Conservation (phyloP, 1,284 basidiomycete genomes). For the Microbotryomycetes sp. region DNA sequence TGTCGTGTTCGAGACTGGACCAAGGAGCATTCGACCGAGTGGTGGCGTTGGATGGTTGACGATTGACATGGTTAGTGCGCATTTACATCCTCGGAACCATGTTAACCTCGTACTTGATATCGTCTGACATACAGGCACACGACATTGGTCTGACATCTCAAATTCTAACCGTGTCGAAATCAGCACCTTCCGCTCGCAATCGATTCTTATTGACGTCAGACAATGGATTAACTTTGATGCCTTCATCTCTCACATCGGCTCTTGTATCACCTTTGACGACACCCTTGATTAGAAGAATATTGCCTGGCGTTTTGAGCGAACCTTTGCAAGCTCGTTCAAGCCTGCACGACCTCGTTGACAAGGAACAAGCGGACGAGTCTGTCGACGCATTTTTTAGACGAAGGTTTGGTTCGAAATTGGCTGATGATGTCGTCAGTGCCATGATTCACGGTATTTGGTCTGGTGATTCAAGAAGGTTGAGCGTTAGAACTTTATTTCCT, state of each 20-base stretch:
- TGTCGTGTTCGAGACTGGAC: slow-evolving; percentile 70
- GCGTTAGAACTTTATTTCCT: slow-evolving; percentile 70
- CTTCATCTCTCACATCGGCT: slow-evolving; percentile 48
- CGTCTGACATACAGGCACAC: slow-evolving; percentile 55
- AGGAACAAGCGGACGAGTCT: slow-evolving; percentile 60
- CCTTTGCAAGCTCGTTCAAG: slow-evolving; percentile 49
- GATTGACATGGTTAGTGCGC: slow-evolving; percentile 65
- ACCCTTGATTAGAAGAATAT: slow-evolving; percentile 51
- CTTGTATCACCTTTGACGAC: slow-evolving; percentile 41
- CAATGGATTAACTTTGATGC: slow-evolving; percentile 51
- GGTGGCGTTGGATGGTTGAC: slow-evolving; percentile 50
- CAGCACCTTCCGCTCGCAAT: slow-evolving; percentile 62
- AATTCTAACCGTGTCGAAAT: slow-evolving; percentile 58
- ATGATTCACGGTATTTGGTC: slow-evolving; percentile 92
- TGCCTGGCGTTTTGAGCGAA: slow-evolving; percentile 57
- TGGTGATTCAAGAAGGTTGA: slow-evolving; percentile 67
- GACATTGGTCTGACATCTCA: slow-evolving; percentile 57
- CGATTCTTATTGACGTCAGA: slow-evolving; percentile 67
- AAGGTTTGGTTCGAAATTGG: slow-evolving; percentile 66
- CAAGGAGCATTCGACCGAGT: slow-evolving; percentile 70
- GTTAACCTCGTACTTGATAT: neutral
- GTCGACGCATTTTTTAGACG: slow-evolving; percentile 70
- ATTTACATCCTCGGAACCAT: neutral
- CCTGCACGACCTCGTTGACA: slow-evolving; percentile 38
- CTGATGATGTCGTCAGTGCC: slow-evolving; percentile 69